Conservation (phyloP, 768 basidiomycete species). For the Lactarius sp. region DNA sequence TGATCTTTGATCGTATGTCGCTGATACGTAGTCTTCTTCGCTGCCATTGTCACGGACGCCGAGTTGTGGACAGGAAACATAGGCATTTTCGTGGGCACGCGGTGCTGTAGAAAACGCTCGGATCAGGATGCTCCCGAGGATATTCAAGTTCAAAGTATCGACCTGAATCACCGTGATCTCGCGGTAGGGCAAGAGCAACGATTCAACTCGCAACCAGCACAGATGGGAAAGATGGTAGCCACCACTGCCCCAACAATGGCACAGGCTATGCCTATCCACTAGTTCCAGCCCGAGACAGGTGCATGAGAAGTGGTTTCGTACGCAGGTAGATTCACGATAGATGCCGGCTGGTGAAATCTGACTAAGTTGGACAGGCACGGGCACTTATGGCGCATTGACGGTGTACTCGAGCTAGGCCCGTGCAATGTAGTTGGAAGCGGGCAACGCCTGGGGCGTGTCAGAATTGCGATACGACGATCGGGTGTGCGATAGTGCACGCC, state of each 20-base stretch:
- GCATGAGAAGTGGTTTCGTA: too few species aligned
- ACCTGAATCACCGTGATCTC: neutral
- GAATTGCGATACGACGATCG: too few species aligned
- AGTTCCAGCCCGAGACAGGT: neutral
- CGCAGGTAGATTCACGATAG: neutral
- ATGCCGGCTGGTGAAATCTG: too few species aligned
- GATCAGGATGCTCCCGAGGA: neutral
- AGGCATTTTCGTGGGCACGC: neutral
- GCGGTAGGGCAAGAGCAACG: neutral
- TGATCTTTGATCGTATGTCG: neutral
- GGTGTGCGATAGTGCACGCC: too few species aligned
- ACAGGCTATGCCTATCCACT: neutral
- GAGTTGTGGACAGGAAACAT: neutral
- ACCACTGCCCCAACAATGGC: neutral
- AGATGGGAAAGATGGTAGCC: neutral
- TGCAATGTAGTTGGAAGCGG: too few species aligned
- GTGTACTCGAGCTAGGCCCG: too few species aligned
- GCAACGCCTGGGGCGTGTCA: too few species aligned
- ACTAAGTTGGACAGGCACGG: too few species aligned
- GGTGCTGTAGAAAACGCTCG: neutral
- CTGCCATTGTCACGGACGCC: neutral
- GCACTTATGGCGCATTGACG: too few species aligned
- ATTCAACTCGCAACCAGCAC: neutral
- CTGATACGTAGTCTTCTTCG: neutral
- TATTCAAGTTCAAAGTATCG: neutral